Evolutionary conservation across 169 alveolate genomes (phyloP).

Genomic region (Perkinsus olseni): DNA sequence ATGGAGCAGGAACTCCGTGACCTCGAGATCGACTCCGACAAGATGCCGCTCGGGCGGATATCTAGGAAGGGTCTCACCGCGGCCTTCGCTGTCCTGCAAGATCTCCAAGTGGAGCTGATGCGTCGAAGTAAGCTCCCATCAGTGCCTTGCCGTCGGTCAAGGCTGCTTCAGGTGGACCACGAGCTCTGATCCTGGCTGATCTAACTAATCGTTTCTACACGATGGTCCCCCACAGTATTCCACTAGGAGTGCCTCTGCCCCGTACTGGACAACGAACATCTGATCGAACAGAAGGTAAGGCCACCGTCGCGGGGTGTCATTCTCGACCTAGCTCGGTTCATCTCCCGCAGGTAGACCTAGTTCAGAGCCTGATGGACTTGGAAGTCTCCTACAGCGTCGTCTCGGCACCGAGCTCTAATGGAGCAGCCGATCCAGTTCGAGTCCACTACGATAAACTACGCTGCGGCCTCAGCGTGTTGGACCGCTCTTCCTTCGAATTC

Average conservation of each 20-base stretch:
- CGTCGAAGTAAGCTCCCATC: background rate
- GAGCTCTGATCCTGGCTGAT: slow-evolving; percentile 9
- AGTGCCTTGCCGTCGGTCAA: background rate
- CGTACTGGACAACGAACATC: background rate
- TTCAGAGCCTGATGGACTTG: slow-evolving; percentile 28
- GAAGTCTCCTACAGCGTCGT: slow-evolving; percentile 9
- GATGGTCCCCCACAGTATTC: slow-evolving; percentile 29
- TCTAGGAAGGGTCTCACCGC: background rate
- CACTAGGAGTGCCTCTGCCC: background rate
- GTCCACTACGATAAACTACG: slow-evolving; percentile 33
- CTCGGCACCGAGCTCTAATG: slow-evolving; percentile 15
- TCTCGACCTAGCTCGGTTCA: background rate
- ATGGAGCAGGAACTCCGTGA: background rate
- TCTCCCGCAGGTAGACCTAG: slow-evolving; percentile 25
- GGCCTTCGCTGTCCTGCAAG: background rate
- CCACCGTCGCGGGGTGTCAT: background rate
- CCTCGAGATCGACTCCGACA: background rate
- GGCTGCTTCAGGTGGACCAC: background rate
- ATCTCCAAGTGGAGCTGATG: background rate
- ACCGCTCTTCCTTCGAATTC: slow-evolving; percentile 37
- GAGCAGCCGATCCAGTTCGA: slow-evolving; percentile 24
- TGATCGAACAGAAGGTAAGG: background rate
- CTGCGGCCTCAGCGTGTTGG: slow-evolving; percentile 37
- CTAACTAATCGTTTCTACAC: slow-evolving; percentile 33
- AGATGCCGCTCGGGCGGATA: background rate